Evolutionary conservation across 2,329 filamentous ascomycete genomes (phyloP).

Genomic region (Cladosporium sp.): DNA sequence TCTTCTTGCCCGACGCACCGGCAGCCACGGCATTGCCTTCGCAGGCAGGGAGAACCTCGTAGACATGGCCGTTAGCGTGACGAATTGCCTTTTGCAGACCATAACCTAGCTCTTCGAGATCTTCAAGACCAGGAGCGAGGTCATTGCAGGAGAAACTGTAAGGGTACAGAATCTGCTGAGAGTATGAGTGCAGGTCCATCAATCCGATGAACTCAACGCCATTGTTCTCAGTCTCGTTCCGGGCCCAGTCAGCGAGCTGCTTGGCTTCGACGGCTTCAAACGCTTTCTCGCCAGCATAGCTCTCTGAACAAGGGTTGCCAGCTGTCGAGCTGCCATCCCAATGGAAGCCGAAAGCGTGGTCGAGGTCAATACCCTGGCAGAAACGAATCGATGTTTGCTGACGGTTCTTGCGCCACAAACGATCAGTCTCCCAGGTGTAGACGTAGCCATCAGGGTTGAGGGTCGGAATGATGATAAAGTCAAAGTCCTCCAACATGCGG

Average conservation of each 20-base stretch:
- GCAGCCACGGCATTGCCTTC: constrained; percentile 65
- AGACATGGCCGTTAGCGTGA: constrained; percentile 64
- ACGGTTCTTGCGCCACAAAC: constrained; percentile 92
- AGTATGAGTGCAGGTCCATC: constrained; percentile 91
- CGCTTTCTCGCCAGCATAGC: constrained; percentile 77
- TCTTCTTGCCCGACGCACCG: constrained; percentile 35
- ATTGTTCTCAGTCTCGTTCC: constrained; percentile 70
- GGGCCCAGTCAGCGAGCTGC: constrained; percentile 77
- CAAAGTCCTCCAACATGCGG: constrained; percentile 77
- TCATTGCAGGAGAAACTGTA: constrained; percentile 81
- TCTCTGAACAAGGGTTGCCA: constrained; percentile 85
- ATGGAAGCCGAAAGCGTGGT: constrained; percentile 80
- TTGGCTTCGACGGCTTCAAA: constrained; percentile 82
- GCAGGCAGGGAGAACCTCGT: constrained; percentile 76
- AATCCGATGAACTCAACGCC: constrained; percentile 79
- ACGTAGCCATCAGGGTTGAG: constrained; percentile 93
- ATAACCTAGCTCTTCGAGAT: constrained; percentile 83
- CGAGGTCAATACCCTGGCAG: constrained; percentile 85
- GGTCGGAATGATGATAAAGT: constrained; percentile 84
- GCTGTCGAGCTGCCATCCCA: constrained; percentile 69
- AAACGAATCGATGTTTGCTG: constrained; percentile 80
- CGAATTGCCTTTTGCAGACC: constrained; percentile 88
- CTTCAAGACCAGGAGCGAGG: constrained; percentile 82
- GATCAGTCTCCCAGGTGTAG: constrained; percentile 88
- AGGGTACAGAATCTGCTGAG: constrained; percentile 90